These are phyloP conservation scores for Curvularia spicifera DNA, from an alignment of 2,329 filamentous ascomycete genomes.

Conservation along the genomic window DNA sequence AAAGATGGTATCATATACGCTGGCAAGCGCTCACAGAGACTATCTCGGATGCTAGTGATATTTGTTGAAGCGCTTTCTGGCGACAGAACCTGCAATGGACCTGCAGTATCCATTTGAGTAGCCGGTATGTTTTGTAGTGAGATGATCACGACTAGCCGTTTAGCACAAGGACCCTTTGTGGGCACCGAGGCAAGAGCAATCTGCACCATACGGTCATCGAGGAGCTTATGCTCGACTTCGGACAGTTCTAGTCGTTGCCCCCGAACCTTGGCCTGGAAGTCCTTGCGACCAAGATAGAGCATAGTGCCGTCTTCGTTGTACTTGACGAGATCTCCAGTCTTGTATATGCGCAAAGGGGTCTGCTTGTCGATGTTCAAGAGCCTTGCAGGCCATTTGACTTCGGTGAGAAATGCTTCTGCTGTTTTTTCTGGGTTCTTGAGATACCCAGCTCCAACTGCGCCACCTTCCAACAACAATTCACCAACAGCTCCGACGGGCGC, in stretches of 20 bases:
- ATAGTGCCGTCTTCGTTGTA: conserved; percentile 47
- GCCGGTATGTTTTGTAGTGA: conserved; percentile 30
- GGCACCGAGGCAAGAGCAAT: conserved; percentile 41
- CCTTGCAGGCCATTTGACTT: conserved; percentile 31
- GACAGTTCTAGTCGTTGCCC: conserved; percentile 55
- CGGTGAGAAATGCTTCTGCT: conserved; percentile 30
- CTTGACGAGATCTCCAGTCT: conserved; percentile 48
- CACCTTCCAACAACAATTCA: conserved; percentile 52
- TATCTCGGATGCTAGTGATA: conserved; percentile 36
- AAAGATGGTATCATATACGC: conserved; percentile 46
- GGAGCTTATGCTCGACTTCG: conserved; percentile 55
- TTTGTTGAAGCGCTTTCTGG: conserved; percentile 33
- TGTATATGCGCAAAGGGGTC: conserved; percentile 33
- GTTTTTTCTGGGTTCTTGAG: conserved; percentile 44
- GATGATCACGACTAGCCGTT: conserved; percentile 41
- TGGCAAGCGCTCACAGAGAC: conserved; percentile 38
- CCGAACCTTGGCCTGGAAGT: conserved; percentile 49
- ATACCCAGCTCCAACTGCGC: conserved; percentile 40
- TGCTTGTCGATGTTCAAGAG: conserved; percentile 4
- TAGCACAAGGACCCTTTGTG: conserved; percentile 36
- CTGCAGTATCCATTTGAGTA: background rate
- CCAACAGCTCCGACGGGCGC: conserved; percentile 50
- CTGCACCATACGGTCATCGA: conserved; percentile 36
- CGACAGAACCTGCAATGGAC: conserved; percentile 27
- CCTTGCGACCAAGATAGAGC: conserved; percentile 42